Base-by-base conservation (phyloP, 345 rosid genomes). In the Linum lewisii region DNA sequence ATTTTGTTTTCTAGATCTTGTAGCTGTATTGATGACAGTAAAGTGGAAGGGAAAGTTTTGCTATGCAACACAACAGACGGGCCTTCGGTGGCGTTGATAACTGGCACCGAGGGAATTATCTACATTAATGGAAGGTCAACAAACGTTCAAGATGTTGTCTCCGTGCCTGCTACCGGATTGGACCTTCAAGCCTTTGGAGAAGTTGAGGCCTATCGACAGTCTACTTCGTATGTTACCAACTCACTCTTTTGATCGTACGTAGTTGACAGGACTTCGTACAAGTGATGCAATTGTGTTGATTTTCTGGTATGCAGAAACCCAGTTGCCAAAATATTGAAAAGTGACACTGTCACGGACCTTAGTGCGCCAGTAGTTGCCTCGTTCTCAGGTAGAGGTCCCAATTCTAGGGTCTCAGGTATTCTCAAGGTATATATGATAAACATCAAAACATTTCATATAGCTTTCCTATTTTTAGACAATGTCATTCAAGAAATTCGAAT, bases 1-100 rank as follows among this genome's bases (percentile, higher is more conserved):
- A 10, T 20, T 7, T 16, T 23, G 22, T 24, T 18, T 22, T 54
- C 2, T 29, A 24, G 58, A 5, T 14, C 23, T 54, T 54, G 32
- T 2, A 49, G 49, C 19, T 77, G 80, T 38, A 23, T 79, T 21
- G 59, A 74, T 38, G 45, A 51, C 18, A 70, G 47, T 8, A 64
- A 37, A 36, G 77, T 77, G 13, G 73, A 72, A 24, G 84, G 77
- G 24, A 76, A 74, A 51, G 78, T 76, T 57, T 21, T 79, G 19
- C 5, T 75, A 20, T 79, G 84, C 25, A 69, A 69, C 54, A 0
- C 0, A 0, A 0, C 0, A 4, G 0, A 0, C 0, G 57, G 71
- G 29, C 1, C 4, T n/a, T n/a, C n/a, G n/a, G n/a, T n/a, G 0
- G 5, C 2, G 2, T 69, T 22, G 45, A 69, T 72, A 61, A 16